These are phyloP conservation scores for Litchi chinensis DNA, from an alignment of 345 rosid species.

Conservation along the genomic window DNA sequence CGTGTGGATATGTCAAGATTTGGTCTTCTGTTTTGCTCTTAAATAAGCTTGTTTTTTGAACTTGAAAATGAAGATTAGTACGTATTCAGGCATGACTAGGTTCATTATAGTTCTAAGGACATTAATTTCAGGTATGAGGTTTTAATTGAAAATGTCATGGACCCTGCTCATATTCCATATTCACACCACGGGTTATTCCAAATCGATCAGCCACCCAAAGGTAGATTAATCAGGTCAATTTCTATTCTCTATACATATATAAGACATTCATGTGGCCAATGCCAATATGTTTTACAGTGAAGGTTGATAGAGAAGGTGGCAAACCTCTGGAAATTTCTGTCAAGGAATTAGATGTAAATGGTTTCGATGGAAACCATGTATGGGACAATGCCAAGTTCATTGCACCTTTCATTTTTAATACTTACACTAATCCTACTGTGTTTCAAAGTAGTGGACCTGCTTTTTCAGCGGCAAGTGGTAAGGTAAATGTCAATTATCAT, in stretches of 20 bases:
- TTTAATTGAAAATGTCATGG: constrained; percentile 81
- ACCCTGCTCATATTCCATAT: constrained; percentile 93
- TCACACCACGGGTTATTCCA: constrained; percentile 79
- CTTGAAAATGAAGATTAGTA: not conserved
- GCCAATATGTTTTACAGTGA: constrained; percentile 42
- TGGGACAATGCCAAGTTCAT: constrained; percentile 57
- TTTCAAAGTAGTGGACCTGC: constrained; percentile 52
- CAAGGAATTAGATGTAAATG: constrained; percentile 47
- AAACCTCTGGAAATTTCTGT: constrained; percentile 62
- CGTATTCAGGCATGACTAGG: too few relatives aligned
- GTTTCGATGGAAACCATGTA: constrained; percentile 62
- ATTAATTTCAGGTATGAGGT: constrained; percentile 71
- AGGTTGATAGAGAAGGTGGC: constrained; percentile 90
- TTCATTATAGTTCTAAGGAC: not conserved
- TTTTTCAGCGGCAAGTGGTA: constrained; percentile 34
- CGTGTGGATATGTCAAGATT: constrained; percentile 61
- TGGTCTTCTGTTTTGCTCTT: not conserved
- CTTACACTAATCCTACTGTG: constrained; percentile 36
- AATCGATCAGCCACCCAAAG: constrained; percentile 38
- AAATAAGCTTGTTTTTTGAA: not conserved
- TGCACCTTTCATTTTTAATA: constrained; percentile 72
- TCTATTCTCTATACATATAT: not conserved
- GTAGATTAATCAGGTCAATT: constrained; percentile 14
- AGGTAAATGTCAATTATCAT: constrained; percentile 28
- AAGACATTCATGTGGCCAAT: constrained; percentile 9